Evolutionary conservation across 768 basidiomycete species (phyloP), one percentile per base, ranked within the genome.

Genomic region (Tephrocybe rancida): DNA sequence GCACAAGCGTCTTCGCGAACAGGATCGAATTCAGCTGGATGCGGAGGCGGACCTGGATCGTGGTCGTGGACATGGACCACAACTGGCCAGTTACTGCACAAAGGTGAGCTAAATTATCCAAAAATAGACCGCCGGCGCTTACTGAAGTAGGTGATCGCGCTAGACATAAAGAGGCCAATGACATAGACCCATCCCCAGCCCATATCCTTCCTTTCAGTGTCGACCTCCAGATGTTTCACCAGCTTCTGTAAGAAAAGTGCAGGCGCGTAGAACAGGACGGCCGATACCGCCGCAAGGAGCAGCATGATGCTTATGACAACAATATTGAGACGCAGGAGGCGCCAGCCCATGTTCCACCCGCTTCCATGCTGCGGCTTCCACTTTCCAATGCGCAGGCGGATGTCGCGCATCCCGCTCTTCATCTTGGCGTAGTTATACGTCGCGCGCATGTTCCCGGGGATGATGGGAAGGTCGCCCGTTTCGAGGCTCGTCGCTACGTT

Each of bases 401-500:
- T 67, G 3, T 71, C 71, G 19, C 75, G 79, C 66, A 86, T 73
- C 1, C 81, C 79, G 5, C 63, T 68, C 52, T 81, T 84, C 88
- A 93, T 92, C 21, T 61, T 63, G n/a, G 80, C 58, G 59, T 85
- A 92, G 51, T 89, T 81, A 61, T 69, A 67, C 4, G 84, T 77
- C 0, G 81, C 76, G 26, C 94, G 89, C 83, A 93, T 86, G 60
- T 81, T 67, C 0, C 77, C 82, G 0, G 89, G 83, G 8, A 95
- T 80, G 49, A 95, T 85, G 5, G 94, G 95, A 26, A 97, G 74
- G 65, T 97, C 93, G 55, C 86, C 92, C 19, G 93, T 91, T 59
- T 96, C 90, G 42, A 96, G 79, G 53, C 82, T 87, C 51, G 81
- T 78, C 1, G 87, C 77, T 2, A 75, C 77, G 69, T 92, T 84